phyloP scores from a whole-genome alignment of 2,329 filamentous ascomycete genomes.

The Fonsecaea pedrosoi region DNA sequence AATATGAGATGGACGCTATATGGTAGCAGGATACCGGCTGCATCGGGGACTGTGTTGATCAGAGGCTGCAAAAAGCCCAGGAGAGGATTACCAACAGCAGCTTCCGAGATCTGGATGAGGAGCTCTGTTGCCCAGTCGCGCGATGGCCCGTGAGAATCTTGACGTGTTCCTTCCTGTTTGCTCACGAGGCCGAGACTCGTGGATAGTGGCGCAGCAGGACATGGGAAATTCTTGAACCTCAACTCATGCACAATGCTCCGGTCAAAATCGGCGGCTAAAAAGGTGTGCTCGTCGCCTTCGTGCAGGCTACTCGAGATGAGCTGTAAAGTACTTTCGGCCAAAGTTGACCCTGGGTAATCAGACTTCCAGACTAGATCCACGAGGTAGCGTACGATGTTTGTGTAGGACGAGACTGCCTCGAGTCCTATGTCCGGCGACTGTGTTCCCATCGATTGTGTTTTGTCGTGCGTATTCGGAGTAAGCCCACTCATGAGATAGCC shows the following conservation, averaged over 20 bases:
- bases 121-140: conserved; percentile 67
- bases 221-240: conserved; percentile 51
- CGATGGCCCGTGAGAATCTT: neutral
- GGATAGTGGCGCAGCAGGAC: conserved; percentile 43
- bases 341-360: conserved; percentile 25
- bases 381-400: conserved; percentile 31
- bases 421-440: conserved; percentile 11
- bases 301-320: conserved; percentile 49
- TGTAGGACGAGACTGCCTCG: conserved; percentile 30
- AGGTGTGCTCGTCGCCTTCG: conserved; percentile 43
- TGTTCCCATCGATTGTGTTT: neutral
- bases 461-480: conserved; percentile 15
- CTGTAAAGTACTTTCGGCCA: conserved; percentile 55
- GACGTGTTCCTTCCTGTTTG: neutral
- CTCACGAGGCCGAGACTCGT: neutral
- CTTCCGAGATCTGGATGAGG: conserved; percentile 66
- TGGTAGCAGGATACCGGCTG: conserved; percentile 78
- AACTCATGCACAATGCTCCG: conserved; percentile 49
- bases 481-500: conserved; percentile 79
- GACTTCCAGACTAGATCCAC: conserved; percentile 31
- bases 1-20: conserved; percentile 86
- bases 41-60: conserved; percentile 68
- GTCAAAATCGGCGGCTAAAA: conserved; percentile 48
- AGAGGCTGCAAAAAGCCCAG: conserved; percentile 72
- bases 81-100: conserved; percentile 68